Evolutionary conservation across 176 grass and related monocot species (phyloP), one percentile per base, ranked within the genome.

Genomic region (Canna indica): DNA sequence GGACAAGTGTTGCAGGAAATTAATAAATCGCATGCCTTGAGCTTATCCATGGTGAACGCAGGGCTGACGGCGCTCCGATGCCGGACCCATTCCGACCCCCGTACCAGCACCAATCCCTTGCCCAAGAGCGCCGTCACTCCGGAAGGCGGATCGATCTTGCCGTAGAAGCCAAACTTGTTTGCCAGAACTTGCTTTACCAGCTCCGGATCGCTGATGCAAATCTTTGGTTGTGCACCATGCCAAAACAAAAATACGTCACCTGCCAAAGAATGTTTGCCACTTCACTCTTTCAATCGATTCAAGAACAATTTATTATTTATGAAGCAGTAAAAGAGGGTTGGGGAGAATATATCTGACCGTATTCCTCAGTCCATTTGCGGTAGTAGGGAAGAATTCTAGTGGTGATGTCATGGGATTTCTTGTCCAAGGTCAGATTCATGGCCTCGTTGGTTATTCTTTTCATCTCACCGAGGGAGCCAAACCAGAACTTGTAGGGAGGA

Each of bases 31-130:
- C n/a, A n/a, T 71, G 76, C 82, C 86, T 91, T 91, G 80, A 91
- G 59, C 59, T 86, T 86, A 67, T 90, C 87, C 66, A 86, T 78
- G 34, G 64, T 59, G 83, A 86, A 90, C 0, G 80, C 89, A 0
- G 82, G 89, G 74, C 83, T 69, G 16, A 91, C 70, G 12, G 85
- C 82, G 50, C 73, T 85, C 2, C 71, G 77, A 72, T 91, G 89
- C 45, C 85, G 83, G 54, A 76, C 77, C 90, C 90, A 93, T 2
- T 88, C 83, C 0, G 84, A 69, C 33, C 85, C 85, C 58, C 88
- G 53, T 8, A 44, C 73, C 53, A 86, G 26, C 0, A 77, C n/a
- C 71, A 93, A 71, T 1, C 75, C 90, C 62, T 81, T 83, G n/a
- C 90, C 90, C 14, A 93, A 16, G 0, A 93, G 35, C 3, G 83